Base-by-base conservation (phyloP, 75 land plant species). In the Sequoiadendron giganteum region DNA sequence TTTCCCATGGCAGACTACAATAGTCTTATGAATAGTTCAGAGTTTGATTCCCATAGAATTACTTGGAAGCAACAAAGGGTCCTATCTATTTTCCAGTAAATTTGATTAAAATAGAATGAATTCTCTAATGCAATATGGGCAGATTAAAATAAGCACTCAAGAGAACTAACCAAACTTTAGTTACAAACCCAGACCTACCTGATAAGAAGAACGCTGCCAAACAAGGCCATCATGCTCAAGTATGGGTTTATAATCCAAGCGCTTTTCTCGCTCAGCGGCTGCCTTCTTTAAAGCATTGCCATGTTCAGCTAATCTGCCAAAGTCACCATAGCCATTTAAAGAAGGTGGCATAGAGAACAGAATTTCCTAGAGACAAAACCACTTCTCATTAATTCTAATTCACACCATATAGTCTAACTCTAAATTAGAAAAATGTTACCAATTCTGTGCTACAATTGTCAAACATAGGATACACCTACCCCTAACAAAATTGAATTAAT, bases 221-320 rank as follows among this genome's bases (percentile, higher is more conserved):
- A 90, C 87, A 45, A 96, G 94, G 72, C 99, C 96, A 92, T 98
- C 99, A 90, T 95, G 95, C 90, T 98, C 99, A 86, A 95, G 77
- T 61, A 98, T 87, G 40, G 97, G 90, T 85, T 90, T 95, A 90
- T 95, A 98, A 75, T 95, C 86, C 28, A 92, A 80, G 39, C 97
- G 97, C 43, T 89, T 94, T 90, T 86, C 61, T 85, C 99, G 87
- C 91, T 93, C 95, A 65, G 93, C 92, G 52, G 83, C 84, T 39
- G 95, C 98, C 87, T 55, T 92, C 30, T 76, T 85, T 54, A 93
- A 84, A 30, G 89, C 13, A 86, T 84, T 78, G 45, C 87, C 88
- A 93, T 95, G 92, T 73, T 93, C 94, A 52, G 82, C 85, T 78
- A 93, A 73, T 86, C 99, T 98, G 85, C 30, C 81, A 32, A 58